Conservation (phyloP, 768 basidiomycete genomes). For the Mycena epipterygia region DNA sequence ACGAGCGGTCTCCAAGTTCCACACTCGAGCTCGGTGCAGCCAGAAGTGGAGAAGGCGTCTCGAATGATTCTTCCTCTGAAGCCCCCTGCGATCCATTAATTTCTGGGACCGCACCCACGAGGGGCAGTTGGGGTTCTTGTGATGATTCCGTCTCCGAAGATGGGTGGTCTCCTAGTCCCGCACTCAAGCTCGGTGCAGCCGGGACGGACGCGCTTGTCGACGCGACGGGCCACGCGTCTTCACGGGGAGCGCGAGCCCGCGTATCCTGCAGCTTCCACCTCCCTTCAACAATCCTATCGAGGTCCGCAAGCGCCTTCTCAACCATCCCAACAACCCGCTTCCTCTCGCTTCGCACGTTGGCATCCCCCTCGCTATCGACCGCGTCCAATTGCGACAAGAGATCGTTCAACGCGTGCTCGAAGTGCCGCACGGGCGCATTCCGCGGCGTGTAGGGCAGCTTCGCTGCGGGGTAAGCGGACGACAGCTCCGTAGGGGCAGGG, state of each 20-base stretch:
- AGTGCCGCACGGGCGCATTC: conserved; percentile 62
- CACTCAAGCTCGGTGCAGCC: not conserved
- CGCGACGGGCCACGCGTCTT: no score
- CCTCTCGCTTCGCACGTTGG: conserved; percentile 51
- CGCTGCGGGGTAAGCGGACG: no score
- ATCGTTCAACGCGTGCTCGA: conserved; percentile 59
- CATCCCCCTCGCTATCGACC: conserved; percentile 61
- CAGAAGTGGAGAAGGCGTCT: no score
- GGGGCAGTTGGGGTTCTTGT: no score
- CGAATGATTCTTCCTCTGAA: not conserved
- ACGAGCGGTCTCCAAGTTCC: not conserved
- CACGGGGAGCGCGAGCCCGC: not conserved
- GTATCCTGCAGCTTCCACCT: conserved; percentile 30
- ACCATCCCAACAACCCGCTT: conserved; percentile 57
- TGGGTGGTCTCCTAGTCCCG: not conserved
- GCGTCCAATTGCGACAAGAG: conserved; percentile 62
- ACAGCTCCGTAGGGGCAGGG: not conserved
- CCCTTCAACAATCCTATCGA: conserved; percentile 54
- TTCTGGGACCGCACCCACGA: no score
- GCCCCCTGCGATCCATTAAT: no score
- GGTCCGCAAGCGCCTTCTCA: conserved; percentile 57
- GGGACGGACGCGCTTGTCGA: not conserved
- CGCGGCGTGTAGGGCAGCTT: conserved; percentile 57
- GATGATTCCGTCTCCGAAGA: not conserved
- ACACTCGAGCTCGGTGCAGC: not conserved